Conservation (phyloP, 2,329 filamentous ascomycete genomes). For the Trichoderma aggressivum region DNA sequence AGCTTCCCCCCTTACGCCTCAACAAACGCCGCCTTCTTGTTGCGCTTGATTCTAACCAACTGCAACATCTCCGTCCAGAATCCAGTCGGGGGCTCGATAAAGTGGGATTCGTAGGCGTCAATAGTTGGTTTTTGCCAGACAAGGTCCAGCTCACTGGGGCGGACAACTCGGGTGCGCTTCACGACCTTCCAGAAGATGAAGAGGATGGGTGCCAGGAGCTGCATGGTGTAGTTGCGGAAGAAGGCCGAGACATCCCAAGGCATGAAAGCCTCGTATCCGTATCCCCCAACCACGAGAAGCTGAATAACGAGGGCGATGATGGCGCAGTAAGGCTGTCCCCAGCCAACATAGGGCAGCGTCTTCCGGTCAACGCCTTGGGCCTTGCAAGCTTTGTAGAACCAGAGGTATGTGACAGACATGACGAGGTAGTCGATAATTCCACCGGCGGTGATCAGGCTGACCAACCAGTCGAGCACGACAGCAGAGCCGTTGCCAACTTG, state of each 20-base stretch:
- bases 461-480: conserved; percentile 51
- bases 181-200: conserved; percentile 62
- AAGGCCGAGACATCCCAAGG: conserved; percentile 48
- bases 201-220: conserved; percentile 50
- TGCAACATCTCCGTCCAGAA: conserved; percentile 56
- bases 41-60: conserved; percentile 39
- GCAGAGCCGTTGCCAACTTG: conserved; percentile 47
- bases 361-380: conserved; percentile 52
- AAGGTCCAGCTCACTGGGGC: conserved; percentile 54
- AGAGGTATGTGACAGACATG: conserved; percentile 45
- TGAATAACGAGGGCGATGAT: conserved; percentile 44
- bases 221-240: conserved; percentile 56
- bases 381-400: conserved; percentile 50
- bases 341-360: conserved; percentile 55
- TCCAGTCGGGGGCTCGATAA: conserved; percentile 46
- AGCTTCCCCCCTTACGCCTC: not conserved
- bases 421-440: conserved; percentile 62
- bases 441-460: conserved; percentile 55
- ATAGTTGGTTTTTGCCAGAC: conserved; percentile 59
- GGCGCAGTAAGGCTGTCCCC: conserved; percentile 57
- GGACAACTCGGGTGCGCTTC: conserved; percentile 55
- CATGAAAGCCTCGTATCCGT: conserved; percentile 53
- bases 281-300: conserved; percentile 44
- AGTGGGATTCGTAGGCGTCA: conserved; percentile 54
- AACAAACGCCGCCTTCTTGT: not conserved